phyloP scores from a whole-genome alignment of 805 yeast species.

The Debaryomyces prosopidis region DNA sequence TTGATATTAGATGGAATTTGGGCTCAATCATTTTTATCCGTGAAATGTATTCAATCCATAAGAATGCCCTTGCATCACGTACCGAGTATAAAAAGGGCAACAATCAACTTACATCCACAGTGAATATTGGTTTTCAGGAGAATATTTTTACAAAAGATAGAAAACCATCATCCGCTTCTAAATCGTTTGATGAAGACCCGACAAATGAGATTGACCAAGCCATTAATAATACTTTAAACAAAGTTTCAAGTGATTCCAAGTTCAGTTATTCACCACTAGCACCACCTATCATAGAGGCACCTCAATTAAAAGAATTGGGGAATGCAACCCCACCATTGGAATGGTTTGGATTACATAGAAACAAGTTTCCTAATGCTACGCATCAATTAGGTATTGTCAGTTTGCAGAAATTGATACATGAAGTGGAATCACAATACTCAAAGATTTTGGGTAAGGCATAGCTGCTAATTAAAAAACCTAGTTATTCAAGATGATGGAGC shows the following conservation, averaged over 20 bases:
- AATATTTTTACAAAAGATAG: conserved; percentile 7
- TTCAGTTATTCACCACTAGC: conserved; percentile 63
- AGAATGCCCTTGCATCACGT: conserved; percentile 67
- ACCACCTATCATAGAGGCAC: conserved; percentile 84
- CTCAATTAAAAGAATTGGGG: conserved; percentile 87
- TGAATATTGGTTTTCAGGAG: conserved; percentile 14
- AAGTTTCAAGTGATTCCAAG: conserved; percentile 36
- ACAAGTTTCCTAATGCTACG: conserved; percentile 80
- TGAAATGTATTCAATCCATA: conserved; percentile 90
- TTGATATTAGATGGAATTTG: conserved; percentile 90
- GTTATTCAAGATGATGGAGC: background rate
- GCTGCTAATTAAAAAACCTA: background rate
- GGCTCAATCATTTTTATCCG: conserved; percentile 88
- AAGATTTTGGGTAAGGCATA: conserved; percentile 48
- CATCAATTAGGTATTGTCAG: conserved; percentile 77
- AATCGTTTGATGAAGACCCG: conserved; percentile 16
- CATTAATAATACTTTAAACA: conserved; percentile 35
- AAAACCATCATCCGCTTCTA: conserved; percentile 7
- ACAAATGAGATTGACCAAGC: conserved; percentile 34
- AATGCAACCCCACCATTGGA: conserved; percentile 98
- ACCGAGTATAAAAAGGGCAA: conserved; percentile 28
- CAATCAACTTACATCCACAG: conserved; percentile 8
- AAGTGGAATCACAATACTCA: conserved; percentile 59
- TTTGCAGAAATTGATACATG: conserved; percentile 70
- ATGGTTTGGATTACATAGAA: conserved; percentile 94